These are phyloP conservation scores for Phoma sp. DNA, from an alignment of 2,329 filamentous ascomycete genomes.

Conservation along the genomic window DNA sequence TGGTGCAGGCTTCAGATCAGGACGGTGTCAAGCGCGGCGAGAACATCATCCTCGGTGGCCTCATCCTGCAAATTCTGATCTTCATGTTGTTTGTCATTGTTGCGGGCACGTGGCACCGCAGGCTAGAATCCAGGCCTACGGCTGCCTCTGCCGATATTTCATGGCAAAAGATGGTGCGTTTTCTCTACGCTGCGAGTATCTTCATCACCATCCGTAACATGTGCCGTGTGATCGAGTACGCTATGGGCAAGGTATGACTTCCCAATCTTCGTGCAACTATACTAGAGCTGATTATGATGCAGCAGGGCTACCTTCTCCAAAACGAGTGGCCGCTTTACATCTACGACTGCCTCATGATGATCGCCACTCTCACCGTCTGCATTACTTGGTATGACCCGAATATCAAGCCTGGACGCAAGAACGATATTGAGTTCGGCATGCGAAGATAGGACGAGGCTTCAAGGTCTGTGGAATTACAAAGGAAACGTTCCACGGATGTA, in stretches of 20 bases:
- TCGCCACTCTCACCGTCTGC: slow-evolving; percentile 29
- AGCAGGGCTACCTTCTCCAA: slow-evolving; percentile 34
- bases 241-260: slow-evolving; percentile 31
- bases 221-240: slow-evolving; percentile 58
- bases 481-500: slow-evolving; percentile 3
- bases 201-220: slow-evolving; percentile 56
- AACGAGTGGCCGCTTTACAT: slow-evolving; percentile 38
- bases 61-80: slow-evolving; percentile 64
- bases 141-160: slow-evolving; percentile 32
- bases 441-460: slow-evolving; percentile 16
- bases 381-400: slow-evolving; percentile 37
- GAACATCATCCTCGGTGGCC: slow-evolving; percentile 62
- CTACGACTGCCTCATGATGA: slow-evolving; percentile 39
- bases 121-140: slow-evolving; percentile 46
- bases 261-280: neutral
- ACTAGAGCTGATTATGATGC: slow-evolving; percentile 8
- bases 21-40: slow-evolving; percentile 49
- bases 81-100: slow-evolving; percentile 63
- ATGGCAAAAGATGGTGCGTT: slow-evolving; percentile 45
- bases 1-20: slow-evolving; percentile 37
- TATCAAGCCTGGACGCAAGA: slow-evolving; percentile 28
- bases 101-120: slow-evolving; percentile 57
- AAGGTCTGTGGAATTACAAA: neutral
- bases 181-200: slow-evolving; percentile 48
- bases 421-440: slow-evolving; percentile 29